Evolutionary conservation across 805 yeast species (phyloP).

Genomic region (Candida incommunis): DNA sequence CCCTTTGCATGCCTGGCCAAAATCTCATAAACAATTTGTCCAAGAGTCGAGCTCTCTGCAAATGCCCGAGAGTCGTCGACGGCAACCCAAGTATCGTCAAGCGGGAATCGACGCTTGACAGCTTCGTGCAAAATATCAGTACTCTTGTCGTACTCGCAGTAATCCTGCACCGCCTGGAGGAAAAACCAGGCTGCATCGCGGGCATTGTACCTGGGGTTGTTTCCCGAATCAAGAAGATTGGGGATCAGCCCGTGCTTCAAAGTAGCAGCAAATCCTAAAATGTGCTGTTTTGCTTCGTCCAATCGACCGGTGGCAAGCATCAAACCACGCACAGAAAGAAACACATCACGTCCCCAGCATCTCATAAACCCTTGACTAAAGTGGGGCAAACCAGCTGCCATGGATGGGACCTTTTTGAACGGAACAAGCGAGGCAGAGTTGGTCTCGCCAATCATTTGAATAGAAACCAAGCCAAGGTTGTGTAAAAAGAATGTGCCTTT

Average conservation of each 20-base stretch:
- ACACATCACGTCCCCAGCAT: slow-evolving; percentile 97
- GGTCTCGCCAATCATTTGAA: slow-evolving; percentile 74
- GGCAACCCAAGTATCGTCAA: slow-evolving; percentile 66
- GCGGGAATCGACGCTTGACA: slow-evolving; percentile 75
- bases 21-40: slow-evolving; percentile 72
- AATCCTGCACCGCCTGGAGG: slow-evolving; percentile 78
- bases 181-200: slow-evolving; percentile 97
- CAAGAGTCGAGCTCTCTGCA: slow-evolving; percentile 50
- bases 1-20: slow-evolving; percentile 82
- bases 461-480: slow-evolving; percentile 61
- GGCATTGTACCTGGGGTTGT: slow-evolving; percentile 89
- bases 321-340: slow-evolving; percentile 74
- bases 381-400: slow-evolving; percentile 97
- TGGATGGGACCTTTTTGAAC: slow-evolving; percentile 39
- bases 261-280: slow-evolving; percentile 77
- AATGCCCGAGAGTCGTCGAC: slow-evolving; percentile 64
- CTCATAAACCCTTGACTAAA: slow-evolving; percentile 85
- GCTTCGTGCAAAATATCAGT: slow-evolving; percentile 47
- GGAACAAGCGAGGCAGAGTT: slow-evolving; percentile 67
- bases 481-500: slow-evolving; percentile 62
- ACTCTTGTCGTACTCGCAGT: slow-evolving; percentile 48
- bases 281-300: slow-evolving; percentile 69
- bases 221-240: slow-evolving; percentile 80
- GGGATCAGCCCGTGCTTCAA: slow-evolving; percentile 93
- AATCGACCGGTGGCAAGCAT: slow-evolving; percentile 62